A percentile compares a stretch with the other conserved stretches of the same genome.
Evolutionary conservation across 2,329 filamentous ascomycete species (phyloP).

Genomic region (Hymenoscyphus linearis): DNA sequence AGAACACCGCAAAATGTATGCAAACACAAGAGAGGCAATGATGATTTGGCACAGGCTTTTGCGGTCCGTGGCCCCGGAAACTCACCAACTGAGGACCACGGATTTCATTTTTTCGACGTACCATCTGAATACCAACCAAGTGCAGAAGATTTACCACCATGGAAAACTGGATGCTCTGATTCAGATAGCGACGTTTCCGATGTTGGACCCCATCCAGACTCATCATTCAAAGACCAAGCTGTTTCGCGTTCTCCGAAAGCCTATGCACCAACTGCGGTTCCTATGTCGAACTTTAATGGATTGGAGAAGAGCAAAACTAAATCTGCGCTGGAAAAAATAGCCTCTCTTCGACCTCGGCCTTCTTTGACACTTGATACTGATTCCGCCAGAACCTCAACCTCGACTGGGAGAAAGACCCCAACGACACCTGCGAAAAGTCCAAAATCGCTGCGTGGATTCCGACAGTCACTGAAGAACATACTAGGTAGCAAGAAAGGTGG

Average conservation of each 20-base stretch:
- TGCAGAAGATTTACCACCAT: neutral
- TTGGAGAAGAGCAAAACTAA: neutral
- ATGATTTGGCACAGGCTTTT: neutral
- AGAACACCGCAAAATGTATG: neutral
- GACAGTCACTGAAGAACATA: neutral
- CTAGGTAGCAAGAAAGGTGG: neutral
- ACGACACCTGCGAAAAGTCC: neutral
- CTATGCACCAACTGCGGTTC: neutral
- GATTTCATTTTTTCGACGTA: neutral
- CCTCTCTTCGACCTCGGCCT: neutral
- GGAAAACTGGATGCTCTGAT: neutral
- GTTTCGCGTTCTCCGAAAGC: neutral
- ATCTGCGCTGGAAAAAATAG: neutral
- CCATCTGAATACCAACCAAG: neutral
- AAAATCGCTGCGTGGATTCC: neutral
- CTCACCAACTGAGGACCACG: neutral
- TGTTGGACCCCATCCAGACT: neutral
- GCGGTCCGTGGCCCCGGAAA: neutral
- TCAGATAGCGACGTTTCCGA: neutral
- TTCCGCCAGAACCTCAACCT: neutral
- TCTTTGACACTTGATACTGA: neutral
- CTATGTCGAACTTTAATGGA: neutral
- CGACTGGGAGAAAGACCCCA: neutral
- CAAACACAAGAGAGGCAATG: neutral
- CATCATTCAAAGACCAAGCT: neutral